phyloP scores from a whole-genome alignment of 1,284 basidiomycete species.

The Serendipita sp. region DNA sequence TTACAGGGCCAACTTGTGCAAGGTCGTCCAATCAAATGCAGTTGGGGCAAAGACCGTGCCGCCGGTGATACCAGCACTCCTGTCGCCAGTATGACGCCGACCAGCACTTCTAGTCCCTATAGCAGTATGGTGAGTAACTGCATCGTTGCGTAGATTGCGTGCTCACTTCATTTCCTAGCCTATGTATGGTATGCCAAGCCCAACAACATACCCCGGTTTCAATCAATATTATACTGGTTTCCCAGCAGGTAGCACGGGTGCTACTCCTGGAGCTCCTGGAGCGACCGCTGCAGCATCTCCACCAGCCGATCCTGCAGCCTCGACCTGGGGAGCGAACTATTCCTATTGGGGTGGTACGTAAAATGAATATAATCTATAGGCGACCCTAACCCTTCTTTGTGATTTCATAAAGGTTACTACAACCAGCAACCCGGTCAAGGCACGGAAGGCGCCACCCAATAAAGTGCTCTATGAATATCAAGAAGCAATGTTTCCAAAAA shows the following conservation, averaged over 20 bases:
- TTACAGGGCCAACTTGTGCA: conserved; percentile 91
- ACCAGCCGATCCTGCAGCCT: conserved; percentile 46
- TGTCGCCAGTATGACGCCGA: conserved; percentile 42
- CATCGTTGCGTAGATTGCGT: conserved; percentile 8
- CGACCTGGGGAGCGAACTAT: conserved; percentile 42
- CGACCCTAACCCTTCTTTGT: neutral
- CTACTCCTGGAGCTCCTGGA: conserved; percentile 42
- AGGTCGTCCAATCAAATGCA: conserved; percentile 89
- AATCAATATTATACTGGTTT: conserved; percentile 66
- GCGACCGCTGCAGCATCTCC: conserved; percentile 29
- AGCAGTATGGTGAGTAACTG: conserved; percentile 47
- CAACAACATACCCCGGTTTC: conserved; percentile 37
- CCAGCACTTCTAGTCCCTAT: conserved; percentile 47
- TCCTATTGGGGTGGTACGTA: conserved; percentile 63
- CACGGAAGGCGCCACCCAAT: conserved; percentile 27
- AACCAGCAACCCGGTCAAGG: conserved; percentile 51
- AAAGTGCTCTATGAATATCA: conserved; percentile 4
- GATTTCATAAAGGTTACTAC: conserved; percentile 43
- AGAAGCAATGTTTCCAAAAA: conserved; percentile 5
- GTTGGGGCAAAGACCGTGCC: conserved; percentile 92
- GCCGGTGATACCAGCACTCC: conserved; percentile 49
- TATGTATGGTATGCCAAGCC: conserved; percentile 78
- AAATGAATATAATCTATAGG: neutral
- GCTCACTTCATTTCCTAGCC: conserved; percentile 29
- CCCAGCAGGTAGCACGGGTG: conserved; percentile 56